phyloP scores from a whole-genome alignment of 306 rosid species.

The Nissolia schottii region DNA sequence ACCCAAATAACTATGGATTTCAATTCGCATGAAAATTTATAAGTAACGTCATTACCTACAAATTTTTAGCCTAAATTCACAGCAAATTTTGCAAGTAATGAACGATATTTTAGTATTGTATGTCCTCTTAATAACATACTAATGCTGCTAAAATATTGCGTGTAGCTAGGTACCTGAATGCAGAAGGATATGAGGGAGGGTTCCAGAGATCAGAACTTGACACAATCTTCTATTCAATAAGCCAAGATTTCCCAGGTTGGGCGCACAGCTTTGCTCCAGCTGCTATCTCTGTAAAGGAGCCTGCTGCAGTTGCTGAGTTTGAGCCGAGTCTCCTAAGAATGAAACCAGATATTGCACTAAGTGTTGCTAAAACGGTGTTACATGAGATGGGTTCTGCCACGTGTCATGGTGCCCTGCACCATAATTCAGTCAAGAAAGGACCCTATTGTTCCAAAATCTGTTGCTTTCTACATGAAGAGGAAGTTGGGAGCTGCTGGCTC shows the following conservation, averaged over 20 bases:
- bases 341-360: conserved; percentile 38
- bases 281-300: conserved; percentile 20
- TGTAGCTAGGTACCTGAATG: conserved; percentile 45
- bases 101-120: too few species aligned
- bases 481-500: conserved; percentile 23
- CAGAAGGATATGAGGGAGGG: conserved; percentile 34
- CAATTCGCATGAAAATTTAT: too few species aligned
- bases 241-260: conserved; percentile 30
- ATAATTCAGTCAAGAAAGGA: conserved; percentile 43
- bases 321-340: conserved; percentile 36
- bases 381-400: conserved; percentile 32
- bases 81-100: too few species aligned
- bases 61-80: too few species aligned
- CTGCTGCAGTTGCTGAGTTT: conserved; percentile 27
- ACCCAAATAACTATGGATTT: too few species aligned
- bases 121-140: too few species aligned
- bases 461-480: conserved; percentile 39
- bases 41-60: too few species aligned
- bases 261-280: conserved; percentile 28
- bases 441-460: conserved; percentile 20
- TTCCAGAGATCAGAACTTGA: conserved; percentile 29
- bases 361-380: conserved; percentile 36
- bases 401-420: conserved; percentile 33
- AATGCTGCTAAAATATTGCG: background rate
- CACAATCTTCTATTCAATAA: conserved; percentile 26